Conservation (phyloP, 1,284 basidiomycete genomes). For the Microbotryum saponariae region DNA sequence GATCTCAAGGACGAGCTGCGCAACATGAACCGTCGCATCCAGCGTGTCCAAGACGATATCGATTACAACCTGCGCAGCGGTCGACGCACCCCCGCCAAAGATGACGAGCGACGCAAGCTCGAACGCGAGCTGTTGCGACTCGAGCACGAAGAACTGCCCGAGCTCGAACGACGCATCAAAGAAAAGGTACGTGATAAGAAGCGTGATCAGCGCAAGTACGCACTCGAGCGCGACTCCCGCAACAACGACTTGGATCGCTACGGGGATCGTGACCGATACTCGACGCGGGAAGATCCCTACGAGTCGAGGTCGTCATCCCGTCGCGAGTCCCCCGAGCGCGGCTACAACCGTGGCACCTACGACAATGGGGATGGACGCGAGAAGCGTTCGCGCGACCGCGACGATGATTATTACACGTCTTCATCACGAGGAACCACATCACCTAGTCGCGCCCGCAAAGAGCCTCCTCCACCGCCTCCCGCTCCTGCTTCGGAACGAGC, state of each 20-base stretch:
- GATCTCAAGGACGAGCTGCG: conserved; percentile 81
- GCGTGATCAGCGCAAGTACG: conserved; percentile 68
- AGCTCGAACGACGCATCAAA: conserved; percentile 77
- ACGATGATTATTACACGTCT: conserved; percentile 42
- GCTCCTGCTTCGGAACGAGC: conserved; percentile 32
- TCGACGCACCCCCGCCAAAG: conserved; percentile 63
- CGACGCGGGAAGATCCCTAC: conserved; percentile 45
- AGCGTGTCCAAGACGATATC: conserved; percentile 83
- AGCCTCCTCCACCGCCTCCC: conserved; percentile 34
- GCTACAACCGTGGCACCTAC: conserved; percentile 37
- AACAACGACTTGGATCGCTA: conserved; percentile 62
- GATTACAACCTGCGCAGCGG: conserved; percentile 77
- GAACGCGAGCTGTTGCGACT: conserved; percentile 82
- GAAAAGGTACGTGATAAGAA: conserved; percentile 67
- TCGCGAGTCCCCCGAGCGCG: conserved; percentile 25
- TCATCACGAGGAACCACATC: conserved; percentile 31
- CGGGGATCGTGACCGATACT: conserved; percentile 10
- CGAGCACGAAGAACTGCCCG: conserved; percentile 85
- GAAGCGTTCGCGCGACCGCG: conserved; percentile 15
- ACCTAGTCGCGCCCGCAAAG: conserved; percentile 44
- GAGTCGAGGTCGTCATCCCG: conserved; percentile 10
- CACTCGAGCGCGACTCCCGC: conserved; percentile 69
- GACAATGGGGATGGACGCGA: conserved; percentile 37
- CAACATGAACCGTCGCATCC: conserved; percentile 77
- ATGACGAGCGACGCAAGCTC: conserved; percentile 75